Evolutionary conservation across 2,329 filamentous ascomycete species (phyloP).

Genomic region (Alternaria brassicae): DNA sequence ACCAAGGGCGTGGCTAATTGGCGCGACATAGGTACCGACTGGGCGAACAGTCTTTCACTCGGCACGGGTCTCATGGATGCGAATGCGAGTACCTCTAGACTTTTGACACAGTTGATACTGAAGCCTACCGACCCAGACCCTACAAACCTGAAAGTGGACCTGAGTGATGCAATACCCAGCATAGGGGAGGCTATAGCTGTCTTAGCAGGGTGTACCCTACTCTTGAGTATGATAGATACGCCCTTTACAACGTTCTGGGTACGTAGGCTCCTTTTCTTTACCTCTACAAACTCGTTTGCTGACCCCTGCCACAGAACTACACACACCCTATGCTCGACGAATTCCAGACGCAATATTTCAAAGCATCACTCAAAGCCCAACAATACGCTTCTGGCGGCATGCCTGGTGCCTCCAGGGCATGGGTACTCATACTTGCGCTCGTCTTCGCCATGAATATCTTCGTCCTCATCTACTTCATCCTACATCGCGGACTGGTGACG

Average conservation of each 20-base stretch:
- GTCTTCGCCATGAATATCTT: constrained; percentile 73
- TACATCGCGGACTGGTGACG: constrained; percentile 69
- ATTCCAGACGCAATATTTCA: constrained; percentile 66
- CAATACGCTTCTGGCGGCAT: constrained; percentile 74
- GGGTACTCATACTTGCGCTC: constrained; percentile 69
- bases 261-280: constrained; percentile 12
- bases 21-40: constrained; percentile 54
- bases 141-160: constrained; percentile 35
- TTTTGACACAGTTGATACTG: constrained; percentile 55
- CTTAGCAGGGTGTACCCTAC: constrained; percentile 69
- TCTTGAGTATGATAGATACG: constrained; percentile 65
- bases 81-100: constrained; percentile 53
- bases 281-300: neutral
- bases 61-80: constrained; percentile 54
- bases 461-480: constrained; percentile 69
- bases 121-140: constrained; percentile 26
- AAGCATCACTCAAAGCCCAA: constrained; percentile 68
- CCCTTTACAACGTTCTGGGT: constrained; percentile 65
- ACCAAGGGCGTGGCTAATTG: constrained; percentile 56
- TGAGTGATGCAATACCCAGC: constrained; percentile 66
- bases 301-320: constrained; percentile 50
- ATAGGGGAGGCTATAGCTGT: constrained; percentile 78
- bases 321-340: constrained; percentile 47
- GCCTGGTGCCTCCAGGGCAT: constrained; percentile 67
- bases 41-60: constrained; percentile 54